Evolutionary conservation across 106 monocot species (phyloP).

Genomic region (Dactylorhiza incarnata): DNA sequence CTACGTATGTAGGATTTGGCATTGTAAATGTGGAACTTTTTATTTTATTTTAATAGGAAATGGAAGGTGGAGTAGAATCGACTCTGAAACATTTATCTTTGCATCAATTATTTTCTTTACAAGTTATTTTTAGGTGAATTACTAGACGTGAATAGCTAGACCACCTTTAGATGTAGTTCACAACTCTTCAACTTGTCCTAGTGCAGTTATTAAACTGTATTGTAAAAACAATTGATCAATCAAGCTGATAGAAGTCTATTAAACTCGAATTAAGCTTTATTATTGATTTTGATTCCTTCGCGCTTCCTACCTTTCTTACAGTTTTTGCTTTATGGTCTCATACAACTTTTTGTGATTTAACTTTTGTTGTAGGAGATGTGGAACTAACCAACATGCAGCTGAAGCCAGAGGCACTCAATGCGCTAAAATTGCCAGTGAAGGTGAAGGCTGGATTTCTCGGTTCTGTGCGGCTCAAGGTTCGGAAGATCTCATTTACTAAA

Average conservation of each 20-base stretch:
- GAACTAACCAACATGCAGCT: constrained; percentile 96
- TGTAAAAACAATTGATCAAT: neutral
- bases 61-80: neutral
- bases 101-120: neutral
- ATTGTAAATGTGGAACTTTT: neutral
- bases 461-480: constrained; percentile 85
- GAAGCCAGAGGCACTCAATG: constrained; percentile 93
- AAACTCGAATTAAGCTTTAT: neutral
- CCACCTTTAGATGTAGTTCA: neutral
- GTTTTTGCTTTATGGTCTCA: neutral
- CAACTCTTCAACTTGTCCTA: neutral
- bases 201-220: neutral
- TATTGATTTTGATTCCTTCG: neutral
- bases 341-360: neutral
- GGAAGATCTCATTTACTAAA: neutral
- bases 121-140: neutral
- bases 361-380: constrained; percentile 71
- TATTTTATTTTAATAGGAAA: neutral
- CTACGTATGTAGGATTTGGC: neutral
- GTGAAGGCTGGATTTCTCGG: constrained; percentile 99
- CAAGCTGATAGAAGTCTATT: neutral
- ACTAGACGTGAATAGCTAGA: neutral
- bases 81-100: neutral
- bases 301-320: neutral
- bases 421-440: constrained; percentile 87